These are phyloP conservation scores for Penicillium canescens DNA, from an alignment of 495 filamentous ascomycete species.

Conservation along the genomic window DNA sequence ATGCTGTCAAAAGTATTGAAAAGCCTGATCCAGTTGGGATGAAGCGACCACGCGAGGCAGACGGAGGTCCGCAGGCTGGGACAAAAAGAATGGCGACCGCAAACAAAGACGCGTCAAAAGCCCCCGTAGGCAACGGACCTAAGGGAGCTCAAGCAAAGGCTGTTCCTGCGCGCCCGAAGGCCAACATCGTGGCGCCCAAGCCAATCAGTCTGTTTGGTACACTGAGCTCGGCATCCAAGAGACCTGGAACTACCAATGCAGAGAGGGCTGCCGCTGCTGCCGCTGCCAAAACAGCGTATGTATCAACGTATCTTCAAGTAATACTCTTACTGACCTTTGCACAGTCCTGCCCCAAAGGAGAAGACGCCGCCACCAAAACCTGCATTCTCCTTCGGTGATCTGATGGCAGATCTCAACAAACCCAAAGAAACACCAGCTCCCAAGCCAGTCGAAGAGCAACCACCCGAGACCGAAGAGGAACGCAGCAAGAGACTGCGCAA, in stretches of 20 bases:
- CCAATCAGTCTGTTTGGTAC: conserved; percentile 59
- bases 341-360: conserved; percentile 36
- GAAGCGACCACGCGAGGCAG: conserved; percentile 49
- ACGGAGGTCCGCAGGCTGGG: conserved; percentile 36
- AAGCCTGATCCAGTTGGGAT: conserved; percentile 35
- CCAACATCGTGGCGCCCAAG: conserved; percentile 54
- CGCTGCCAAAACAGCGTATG: conserved; percentile 46
- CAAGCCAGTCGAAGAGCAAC: conserved; percentile 51
- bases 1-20: conserved; percentile 24
- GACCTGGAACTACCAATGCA: conserved; percentile 57
- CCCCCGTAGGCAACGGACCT: conserved; percentile 21
- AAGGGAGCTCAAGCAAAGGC: conserved; percentile 29
- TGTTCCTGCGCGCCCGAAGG: conserved; percentile 41
- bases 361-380: conserved; percentile 43
- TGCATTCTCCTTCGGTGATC: conserved; percentile 54
- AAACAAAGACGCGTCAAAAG: conserved; percentile 31
- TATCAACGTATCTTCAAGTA: not conserved
- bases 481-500: conserved; percentile 73
- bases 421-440: conserved; percentile 56
- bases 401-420: conserved; percentile 67
- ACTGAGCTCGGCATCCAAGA: conserved; percentile 60
- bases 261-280: conserved; percentile 51
- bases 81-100: conserved; percentile 41
- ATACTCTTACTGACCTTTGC: conserved; percentile 14
- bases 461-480: conserved; percentile 77